Evolutionary conservation across 257 asterid species (phyloP), one percentile per base, ranked within the genome.

Genomic region (Solanum okadae): DNA sequence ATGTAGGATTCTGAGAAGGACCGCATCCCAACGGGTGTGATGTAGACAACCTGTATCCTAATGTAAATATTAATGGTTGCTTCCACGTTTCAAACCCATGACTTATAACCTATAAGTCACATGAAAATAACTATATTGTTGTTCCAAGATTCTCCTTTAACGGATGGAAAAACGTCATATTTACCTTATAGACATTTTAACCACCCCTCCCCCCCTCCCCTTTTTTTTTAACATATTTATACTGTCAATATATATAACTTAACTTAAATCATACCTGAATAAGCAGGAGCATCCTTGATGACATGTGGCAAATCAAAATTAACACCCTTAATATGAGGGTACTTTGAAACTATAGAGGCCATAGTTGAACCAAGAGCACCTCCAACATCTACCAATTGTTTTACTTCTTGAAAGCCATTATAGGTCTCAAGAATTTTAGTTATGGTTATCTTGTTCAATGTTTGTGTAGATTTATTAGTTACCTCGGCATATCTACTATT

Each of bases 351-450:
- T 29, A 88, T 88, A 4, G 29, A 33, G 25, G 46, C 49, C 56
- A 89, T 29, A 2, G 90, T 75, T 42, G 40, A 38, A 67, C 87
- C 90, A 82, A 82, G 67, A 6, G 84, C 90, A 82, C 90, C 90
- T 44, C 90, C 90, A 52, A 88, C 89, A 88, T 88, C 89, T 23
- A 88, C 84, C 38, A 88, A 29, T 65, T 42, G 22, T 70, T 29
- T 11, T 33, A 72, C 82, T 13, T 71, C 76, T 46, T 82, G 75
- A 33, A 84, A 84, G n/a, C 87, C 77, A 56, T 61, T 13, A 52
- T 84, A 84, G 77, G 76, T 23, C 8, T 84, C 83, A 70, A 88
- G 75, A 46, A 89, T 79, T 78, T 7, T 86, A 27, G 71, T 63
- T 77, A 86, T 63, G 16, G 49, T 16, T 38, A 23, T 76, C 20